Base-by-base conservation (phyloP, 306 rosid species). In the Quercus robur region DNA sequence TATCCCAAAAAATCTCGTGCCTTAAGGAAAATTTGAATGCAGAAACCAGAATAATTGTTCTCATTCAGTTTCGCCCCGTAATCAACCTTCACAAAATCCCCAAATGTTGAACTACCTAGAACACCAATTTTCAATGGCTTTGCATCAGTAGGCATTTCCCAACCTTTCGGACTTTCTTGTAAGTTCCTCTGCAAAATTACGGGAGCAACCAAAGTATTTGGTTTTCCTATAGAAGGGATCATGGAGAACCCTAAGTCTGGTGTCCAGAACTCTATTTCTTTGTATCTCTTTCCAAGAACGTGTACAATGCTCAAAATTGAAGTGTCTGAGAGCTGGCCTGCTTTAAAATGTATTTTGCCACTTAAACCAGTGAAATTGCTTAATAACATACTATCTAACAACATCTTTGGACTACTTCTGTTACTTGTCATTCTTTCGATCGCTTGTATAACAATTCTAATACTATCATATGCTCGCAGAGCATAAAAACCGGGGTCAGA, bases 161-260 rank as follows among this genome's bases (percentile, higher is more conserved):
- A 93, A 1, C 97, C 97, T 70, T 81, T 84, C 9, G 96, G 96
- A 80, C 1, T 78, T n/a, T 59, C 11, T 0, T 5, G 1, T 25
- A 44, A 57, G 68, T 90, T 78, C 44, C 97, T 92, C 0, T 94
- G 96, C 97, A 95, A 93, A 81, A 75, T 71, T 72, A 89, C 84
- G 1, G 35, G 21, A 54, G 85, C 85, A 52, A 44, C 73, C 38
- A 87, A 80, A 76, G 25, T 18, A 10, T 18, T 67, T 8, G 6
- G 12, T 38, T 38, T 35, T 38, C 44, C 44, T 6, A 38, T 57
- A 12, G 54, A 23, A 33, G 82, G 70, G 77, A 31, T 81, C 9
- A 51, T 14, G 56, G 41, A 76, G 75, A 90, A 90, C 31, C 90
- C 89, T 10, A 2, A 44, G 14, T 76, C 78, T 59, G 69, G 85